phyloP scores from a whole-genome alignment of 177 flowering plant species.

The Vitis hybrid region DNA sequence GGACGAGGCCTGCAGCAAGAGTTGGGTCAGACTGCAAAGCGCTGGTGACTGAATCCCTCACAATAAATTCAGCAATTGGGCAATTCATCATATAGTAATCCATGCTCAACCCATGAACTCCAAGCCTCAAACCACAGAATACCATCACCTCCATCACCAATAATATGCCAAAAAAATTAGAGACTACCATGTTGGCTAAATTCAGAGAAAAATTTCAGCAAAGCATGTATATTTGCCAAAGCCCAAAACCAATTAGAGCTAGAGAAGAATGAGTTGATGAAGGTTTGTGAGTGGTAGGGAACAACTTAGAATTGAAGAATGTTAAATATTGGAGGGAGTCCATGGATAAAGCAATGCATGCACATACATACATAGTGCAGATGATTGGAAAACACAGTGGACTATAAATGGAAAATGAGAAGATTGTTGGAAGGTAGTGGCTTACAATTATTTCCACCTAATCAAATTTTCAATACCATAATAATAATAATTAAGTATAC shows the following conservation, averaged over 20 bases:
- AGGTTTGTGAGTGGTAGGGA: too few relatives aligned
- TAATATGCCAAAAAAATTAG: slow-evolving; percentile 14
- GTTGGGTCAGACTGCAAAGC: slow-evolving; percentile 74
- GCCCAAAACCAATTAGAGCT: too few relatives aligned
- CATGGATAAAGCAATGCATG: neutral
- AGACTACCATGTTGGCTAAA: slow-evolving; percentile 9
- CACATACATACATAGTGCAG: slow-evolving; percentile 1
- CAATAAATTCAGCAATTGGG: slow-evolving; percentile 58
- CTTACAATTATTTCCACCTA: slow-evolving; percentile 2
- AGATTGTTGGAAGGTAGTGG: slow-evolving; percentile 2
- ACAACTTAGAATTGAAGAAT: too few relatives aligned
- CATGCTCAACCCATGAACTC: slow-evolving; percentile 55
- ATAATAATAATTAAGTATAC: too few relatives aligned
- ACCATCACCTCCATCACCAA: slow-evolving; percentile 17
- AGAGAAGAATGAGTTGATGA: too few relatives aligned
- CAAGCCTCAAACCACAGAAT: slow-evolving; percentile 21
- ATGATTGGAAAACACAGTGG: neutral
- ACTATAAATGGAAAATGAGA: neutral
- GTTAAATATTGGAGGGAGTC: too few relatives aligned
- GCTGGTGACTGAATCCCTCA: slow-evolving; percentile 51
- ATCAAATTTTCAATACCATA: neutral
- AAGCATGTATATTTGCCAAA: too few relatives aligned
- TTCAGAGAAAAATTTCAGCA: neutral
- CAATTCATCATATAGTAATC: slow-evolving; percentile 64
- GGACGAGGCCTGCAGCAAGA: slow-evolving; percentile 71